These are phyloP conservation scores for Tolypocladium cylindrosporum DNA, from an alignment of 2,329 filamentous ascomycete genomes.

Conservation along the genomic window DNA sequence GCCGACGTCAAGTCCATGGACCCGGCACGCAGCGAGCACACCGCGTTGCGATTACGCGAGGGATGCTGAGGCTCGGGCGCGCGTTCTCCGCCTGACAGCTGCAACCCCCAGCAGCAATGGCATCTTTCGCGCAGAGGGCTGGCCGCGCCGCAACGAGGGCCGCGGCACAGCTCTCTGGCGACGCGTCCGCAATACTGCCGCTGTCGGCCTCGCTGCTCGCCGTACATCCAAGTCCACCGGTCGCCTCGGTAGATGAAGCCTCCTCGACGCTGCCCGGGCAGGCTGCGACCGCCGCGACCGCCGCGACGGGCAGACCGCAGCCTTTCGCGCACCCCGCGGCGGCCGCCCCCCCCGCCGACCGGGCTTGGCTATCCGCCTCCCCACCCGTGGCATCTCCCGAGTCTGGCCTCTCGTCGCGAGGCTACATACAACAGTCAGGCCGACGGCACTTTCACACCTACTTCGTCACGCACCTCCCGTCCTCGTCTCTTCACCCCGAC, in stretches of 20 bases:
- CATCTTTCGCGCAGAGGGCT: conserved; percentile 9
- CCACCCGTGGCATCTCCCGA: neutral
- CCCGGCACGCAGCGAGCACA: neutral
- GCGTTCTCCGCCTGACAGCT: conserved; percentile 2
- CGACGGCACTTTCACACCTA: conserved; percentile 76
- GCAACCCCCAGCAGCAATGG: conserved; percentile 9
- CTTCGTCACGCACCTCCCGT: conserved; percentile 92
- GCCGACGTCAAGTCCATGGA: conserved; percentile 1
- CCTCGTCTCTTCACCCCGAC: conserved; percentile 86
- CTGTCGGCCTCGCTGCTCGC: conserved; percentile 2
- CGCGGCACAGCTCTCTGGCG: conserved; percentile 7
- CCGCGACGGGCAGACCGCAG: neutral
- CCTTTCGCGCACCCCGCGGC: neutral
- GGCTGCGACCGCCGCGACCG: neutral
- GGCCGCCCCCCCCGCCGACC: neutral
- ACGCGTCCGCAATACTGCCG: neutral
- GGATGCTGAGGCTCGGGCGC: conserved; percentile 5
- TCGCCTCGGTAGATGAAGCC: neutral
- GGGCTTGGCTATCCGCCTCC: neutral
- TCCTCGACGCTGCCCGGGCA: neutral
- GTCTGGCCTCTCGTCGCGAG: neutral
- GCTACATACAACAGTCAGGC: conserved; percentile 3
- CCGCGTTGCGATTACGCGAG: conserved; percentile 4
- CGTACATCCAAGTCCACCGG: neutral
- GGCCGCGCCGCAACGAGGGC: conserved; percentile 10